Evolutionary conservation across 805 yeast species (phyloP), one percentile per base, ranked within the genome.

Genomic region (Diddensiella transvaalensis): DNA sequence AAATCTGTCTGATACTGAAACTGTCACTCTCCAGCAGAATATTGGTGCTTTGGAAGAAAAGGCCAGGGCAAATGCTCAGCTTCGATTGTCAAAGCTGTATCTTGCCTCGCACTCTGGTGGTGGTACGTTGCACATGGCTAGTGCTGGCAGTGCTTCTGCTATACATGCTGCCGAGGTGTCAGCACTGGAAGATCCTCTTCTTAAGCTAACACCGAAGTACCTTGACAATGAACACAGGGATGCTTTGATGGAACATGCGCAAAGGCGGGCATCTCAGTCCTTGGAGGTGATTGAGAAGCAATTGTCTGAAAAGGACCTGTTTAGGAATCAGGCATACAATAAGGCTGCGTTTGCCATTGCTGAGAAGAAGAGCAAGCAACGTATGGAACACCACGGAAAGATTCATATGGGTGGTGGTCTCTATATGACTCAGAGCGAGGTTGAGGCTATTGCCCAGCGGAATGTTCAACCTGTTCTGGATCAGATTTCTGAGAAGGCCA

Each of bases 371-470:
- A 72, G 77, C 41, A 78, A 77, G 43, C 80, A 78, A 62, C 76
- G 91, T 60, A 61, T 76, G 42, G 72, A 74, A 52, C 63, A 70
- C 53, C 63, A 58, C 44, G 80, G 82, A 54, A 78, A 82, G 64
- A 72, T 88, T 58, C 75, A 87, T 60, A 69, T 91, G 53, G 99
- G 99, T 51, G 96, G 95, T 53, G 98, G 97, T 1, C 74, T 87
- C 49, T 78, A 76, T 60, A 79, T 91, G 76, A 73, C 85, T 35
- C 84, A 77, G 51, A 76, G 73, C 18, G 96, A 90, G 60, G 78
- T 93, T 52, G 84, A 87, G 54, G 76, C 76, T 44, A 78, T 91
- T 71, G 98, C 99, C 18, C 70, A 80, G 51, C 76, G 81, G 41
- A 74, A 86, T 60, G 96, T 93, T 49, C 75, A 78, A 56, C 99